Conservation (phyloP, 139 green algal species). For the Pedinophyceae sp. region DNA sequence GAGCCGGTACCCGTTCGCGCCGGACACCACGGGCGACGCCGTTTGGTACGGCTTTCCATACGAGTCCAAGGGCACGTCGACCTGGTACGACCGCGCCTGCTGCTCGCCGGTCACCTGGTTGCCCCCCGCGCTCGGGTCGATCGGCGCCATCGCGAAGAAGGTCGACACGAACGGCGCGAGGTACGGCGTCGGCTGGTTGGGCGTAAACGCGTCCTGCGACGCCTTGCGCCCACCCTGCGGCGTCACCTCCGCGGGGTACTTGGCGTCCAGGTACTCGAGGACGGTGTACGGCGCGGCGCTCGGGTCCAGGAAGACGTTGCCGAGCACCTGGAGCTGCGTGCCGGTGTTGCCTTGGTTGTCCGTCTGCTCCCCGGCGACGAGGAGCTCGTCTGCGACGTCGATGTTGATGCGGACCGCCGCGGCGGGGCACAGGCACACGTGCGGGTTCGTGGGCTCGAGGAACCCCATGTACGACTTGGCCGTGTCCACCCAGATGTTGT, state of each 20-base stretch:
- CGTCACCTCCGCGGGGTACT: background rate
- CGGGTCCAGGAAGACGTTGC: slow-evolving; percentile 1
- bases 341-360: background rate
- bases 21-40: background rate
- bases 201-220: background rate
- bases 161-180: background rate
- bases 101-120: background rate
- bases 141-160: background rate
- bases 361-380: too few relatives aligned
- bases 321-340: background rate
- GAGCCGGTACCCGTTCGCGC: background rate
- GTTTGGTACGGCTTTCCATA: too few relatives aligned
- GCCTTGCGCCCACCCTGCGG: background rate
- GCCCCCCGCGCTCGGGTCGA: too few relatives aligned
- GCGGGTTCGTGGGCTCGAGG: background rate
- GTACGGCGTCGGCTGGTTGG: background rate
- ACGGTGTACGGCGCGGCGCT: slow-evolving; percentile 1
- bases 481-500: background rate
- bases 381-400: too few relatives aligned
- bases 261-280: slow-evolving; percentile 2
- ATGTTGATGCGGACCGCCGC: slow-evolving; percentile 3
- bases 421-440: slow-evolving; percentile 1
- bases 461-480: background rate
- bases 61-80: background rate
- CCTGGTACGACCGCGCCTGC: slow-evolving; percentile 1